A percentile compares a stretch with the other conserved stretches of the same genome.
Evolutionary conservation across 2,329 filamentous ascomycete genomes (phyloP).

Genomic region (Cordyceps javanica): DNA sequence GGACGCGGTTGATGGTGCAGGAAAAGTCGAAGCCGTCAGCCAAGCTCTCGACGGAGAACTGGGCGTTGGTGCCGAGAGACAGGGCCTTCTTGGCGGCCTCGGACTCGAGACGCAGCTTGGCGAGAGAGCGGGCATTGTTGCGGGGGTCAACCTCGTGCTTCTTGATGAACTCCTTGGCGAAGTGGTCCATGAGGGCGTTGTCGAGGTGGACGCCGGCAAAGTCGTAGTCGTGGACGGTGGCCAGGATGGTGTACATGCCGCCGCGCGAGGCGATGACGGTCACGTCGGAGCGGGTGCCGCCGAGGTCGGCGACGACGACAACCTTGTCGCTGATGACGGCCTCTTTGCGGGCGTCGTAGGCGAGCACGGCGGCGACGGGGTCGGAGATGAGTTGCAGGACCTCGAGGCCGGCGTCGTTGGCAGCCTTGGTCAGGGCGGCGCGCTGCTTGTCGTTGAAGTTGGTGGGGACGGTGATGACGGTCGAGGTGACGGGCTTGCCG

Average conservation of each 20-base stretch:
- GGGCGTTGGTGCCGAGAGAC: conserved; percentile 79
- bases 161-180: conserved; percentile 98
- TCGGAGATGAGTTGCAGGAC: conserved; percentile 90
- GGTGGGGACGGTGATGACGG: conserved; percentile 88
- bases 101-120: conserved; percentile 87
- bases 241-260: conserved; percentile 92
- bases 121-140: conserved; percentile 71
- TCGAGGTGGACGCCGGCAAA: conserved; percentile 82
- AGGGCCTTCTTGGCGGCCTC: conserved; percentile 90
- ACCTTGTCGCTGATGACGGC: conserved; percentile 75
- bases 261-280: conserved; percentile 85
- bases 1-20: conserved; percentile 83
- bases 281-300: conserved; percentile 87
- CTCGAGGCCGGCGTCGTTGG: conserved; percentile 76
- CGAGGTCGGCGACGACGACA: conserved; percentile 85
- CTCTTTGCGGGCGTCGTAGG: conserved; percentile 83
- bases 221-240: conserved; percentile 93
- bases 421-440: conserved; percentile 69
- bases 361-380: conserved; percentile 79
- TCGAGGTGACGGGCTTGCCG: conserved; percentile 89
- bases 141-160: conserved; percentile 89
- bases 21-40: conserved; percentile 86
- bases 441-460: conserved; percentile 88
- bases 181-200: conserved; percentile 88
- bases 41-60: conserved; percentile 88